A percentile compares a stretch with the other conserved stretches of the same genome.
Conservation (phyloP, 345 rosid genomes). For the Citrus maxima region DNA sequence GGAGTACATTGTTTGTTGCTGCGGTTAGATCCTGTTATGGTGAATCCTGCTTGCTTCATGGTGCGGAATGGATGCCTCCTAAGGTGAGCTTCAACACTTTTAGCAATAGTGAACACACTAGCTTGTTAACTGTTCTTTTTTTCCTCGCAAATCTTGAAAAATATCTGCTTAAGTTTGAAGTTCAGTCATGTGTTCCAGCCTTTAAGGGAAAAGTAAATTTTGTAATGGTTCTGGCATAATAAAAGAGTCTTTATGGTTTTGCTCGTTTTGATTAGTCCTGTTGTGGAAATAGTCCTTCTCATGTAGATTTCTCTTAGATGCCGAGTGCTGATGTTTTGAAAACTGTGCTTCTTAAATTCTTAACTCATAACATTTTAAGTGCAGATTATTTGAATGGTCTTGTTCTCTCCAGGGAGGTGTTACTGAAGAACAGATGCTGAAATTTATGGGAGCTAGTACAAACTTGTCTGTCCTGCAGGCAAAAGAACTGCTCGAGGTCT, state of each 20-base stretch:
- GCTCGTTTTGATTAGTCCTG: background rate
- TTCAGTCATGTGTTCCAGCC: constrained; percentile 8
- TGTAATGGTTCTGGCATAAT: background rate
- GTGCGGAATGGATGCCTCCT: constrained; percentile 99
- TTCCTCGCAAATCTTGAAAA: constrained; percentile 7
- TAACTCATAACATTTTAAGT: constrained; percentile 2
- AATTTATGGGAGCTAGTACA: constrained; percentile 94
- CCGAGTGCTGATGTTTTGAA: constrained; percentile 12
- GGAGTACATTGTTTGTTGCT: constrained; percentile 87
- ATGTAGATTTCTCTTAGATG: constrained; percentile 3
- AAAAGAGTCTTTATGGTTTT: constrained; percentile 2
- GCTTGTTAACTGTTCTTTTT: background rate
- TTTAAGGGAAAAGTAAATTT: background rate
- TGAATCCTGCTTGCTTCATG: constrained; percentile 96
- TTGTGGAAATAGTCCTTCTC: constrained; percentile 3
- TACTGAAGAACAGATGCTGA: constrained; percentile 96
- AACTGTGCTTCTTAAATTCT: constrained; percentile 4
- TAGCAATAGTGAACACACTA: background rate
- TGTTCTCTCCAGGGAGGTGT: constrained; percentile 64
- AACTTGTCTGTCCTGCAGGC: constrained; percentile 63
- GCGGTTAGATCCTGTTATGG: constrained; percentile 92
- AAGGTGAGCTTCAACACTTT: constrained; percentile 43
- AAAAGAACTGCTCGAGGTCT: constrained; percentile 90
- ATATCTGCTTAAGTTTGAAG: background rate
- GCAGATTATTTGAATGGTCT: constrained; percentile 11